These are phyloP conservation scores for Xylariaceae sp. DNA, from an alignment of 2,329 filamentous ascomycete species.

Conservation along the genomic window DNA sequence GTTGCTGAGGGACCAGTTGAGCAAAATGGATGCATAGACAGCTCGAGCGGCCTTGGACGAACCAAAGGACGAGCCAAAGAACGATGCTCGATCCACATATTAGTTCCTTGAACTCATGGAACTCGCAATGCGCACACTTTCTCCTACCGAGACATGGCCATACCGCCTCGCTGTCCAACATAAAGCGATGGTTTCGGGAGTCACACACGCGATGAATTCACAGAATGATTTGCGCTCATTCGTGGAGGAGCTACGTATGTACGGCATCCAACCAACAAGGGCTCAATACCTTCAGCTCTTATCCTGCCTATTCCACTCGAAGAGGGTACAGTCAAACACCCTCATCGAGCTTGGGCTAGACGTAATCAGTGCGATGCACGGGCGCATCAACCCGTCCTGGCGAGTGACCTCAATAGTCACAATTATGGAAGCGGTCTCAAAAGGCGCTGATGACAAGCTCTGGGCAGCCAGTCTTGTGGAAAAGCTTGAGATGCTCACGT, in stretches of 20 bases:
- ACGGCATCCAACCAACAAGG: conserved; percentile 34
- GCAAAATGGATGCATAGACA: conserved; percentile 13
- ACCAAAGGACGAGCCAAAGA: background rate
- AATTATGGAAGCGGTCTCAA: conserved; percentile 39
- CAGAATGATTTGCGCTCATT: conserved; percentile 25
- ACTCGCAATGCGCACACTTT: conserved; percentile 26
- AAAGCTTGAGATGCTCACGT: conserved; percentile 43
- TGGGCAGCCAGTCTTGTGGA: conserved; percentile 31
- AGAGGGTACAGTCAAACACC: conserved; percentile 13
- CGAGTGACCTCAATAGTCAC: conserved; percentile 44
- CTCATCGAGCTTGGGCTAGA: conserved; percentile 38
- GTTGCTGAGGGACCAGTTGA: conserved; percentile 24
- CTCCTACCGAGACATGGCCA: conserved; percentile 31
- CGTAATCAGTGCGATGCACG: conserved; percentile 41
- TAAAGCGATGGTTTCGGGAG: conserved; percentile 21
- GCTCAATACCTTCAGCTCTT: conserved; percentile 36
- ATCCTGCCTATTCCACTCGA: conserved; percentile 33
- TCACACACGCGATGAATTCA: conserved; percentile 11
- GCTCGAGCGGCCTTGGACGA: conserved; percentile 1
- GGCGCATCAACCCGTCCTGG: conserved; percentile 40
- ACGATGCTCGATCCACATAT: conserved; percentile 1
- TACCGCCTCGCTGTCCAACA: conserved; percentile 31
- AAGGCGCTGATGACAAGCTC: conserved; percentile 29
- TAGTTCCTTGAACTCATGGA: conserved; percentile 25
- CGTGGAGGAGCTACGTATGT: conserved; percentile 36